These are phyloP conservation scores for Sordariomycetes sp. DNA, from an alignment of 2,329 filamentous ascomycete species.

Conservation along the genomic window DNA sequence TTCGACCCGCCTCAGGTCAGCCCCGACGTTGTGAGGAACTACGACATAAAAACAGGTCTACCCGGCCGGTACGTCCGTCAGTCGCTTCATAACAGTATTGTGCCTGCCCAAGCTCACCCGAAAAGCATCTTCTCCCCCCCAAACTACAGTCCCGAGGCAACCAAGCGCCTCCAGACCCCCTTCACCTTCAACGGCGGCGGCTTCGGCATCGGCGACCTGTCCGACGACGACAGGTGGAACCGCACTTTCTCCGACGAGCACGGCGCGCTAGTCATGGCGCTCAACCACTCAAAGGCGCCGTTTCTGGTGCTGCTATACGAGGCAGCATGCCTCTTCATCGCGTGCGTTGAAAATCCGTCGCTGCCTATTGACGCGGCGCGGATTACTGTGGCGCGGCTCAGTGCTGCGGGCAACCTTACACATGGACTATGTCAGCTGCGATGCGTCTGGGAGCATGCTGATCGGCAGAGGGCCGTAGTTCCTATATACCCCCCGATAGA, in stretches of 20 bases:
- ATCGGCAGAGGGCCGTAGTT: constrained; percentile 18
- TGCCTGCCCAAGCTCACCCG: background rate
- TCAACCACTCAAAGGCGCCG: constrained; percentile 35
- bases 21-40: constrained; percentile 6
- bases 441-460: constrained; percentile 14
- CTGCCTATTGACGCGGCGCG: constrained; percentile 29
- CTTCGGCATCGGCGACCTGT: constrained; percentile 27
- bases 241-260: constrained; percentile 23
- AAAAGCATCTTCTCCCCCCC: constrained; percentile 24
- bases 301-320: constrained; percentile 32
- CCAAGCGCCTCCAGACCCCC: constrained; percentile 23
- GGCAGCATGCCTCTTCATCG: constrained; percentile 25
- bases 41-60: constrained; percentile 3
- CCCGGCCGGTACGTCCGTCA: constrained; percentile 5
- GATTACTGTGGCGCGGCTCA: constrained; percentile 32
- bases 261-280: constrained; percentile 27
- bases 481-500: constrained; percentile 27
- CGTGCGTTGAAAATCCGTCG: constrained; percentile 24
- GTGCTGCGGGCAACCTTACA: constrained; percentile 35
- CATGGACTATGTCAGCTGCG: constrained; percentile 25
- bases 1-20: background rate
- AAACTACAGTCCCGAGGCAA: constrained; percentile 14
- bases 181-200: constrained; percentile 39
- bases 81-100: background rate
- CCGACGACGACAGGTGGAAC: constrained; percentile 33